Evolutionary conservation across 2,329 filamentous ascomycete genomes (phyloP), one percentile per base, ranked within the genome.

Genomic region (Cryphonectria carpinicola): DNA sequence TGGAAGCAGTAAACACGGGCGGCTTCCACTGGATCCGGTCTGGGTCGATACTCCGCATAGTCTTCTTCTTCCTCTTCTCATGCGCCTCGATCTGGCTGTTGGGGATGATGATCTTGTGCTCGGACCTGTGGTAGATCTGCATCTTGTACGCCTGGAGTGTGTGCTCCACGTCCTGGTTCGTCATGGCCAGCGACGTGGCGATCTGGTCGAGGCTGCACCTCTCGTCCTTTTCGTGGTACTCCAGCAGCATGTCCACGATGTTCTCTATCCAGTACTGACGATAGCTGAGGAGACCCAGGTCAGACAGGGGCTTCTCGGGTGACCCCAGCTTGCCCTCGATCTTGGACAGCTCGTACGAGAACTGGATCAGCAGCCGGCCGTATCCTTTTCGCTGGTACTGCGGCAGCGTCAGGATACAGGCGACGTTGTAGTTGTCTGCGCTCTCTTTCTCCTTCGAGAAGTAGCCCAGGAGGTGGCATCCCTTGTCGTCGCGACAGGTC

Each of bases 381-480:
- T 96, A 98, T 0, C 96, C 96, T 78, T 97, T 96, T 35, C 96
- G 90, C 81, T 99, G 96, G 76, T 97, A 98, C 79, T 99, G 97
- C 0, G 96, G 96, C 4, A 99, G 85, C 0, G 96, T 99, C 71
- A 99, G 85, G 79, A 99, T 99, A 87, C 97, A 99, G 5, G 96
- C 97, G 43, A 99, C 92, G 78, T 99, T 99, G 87, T 98, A 99
- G 41, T 93, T 94, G 77, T 99, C 97, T 0, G 94, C 94, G 54
- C 92, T 95, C 81, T 99, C 96, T 76, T 99, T 99, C 81, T 99
- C 96, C 80, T 99, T 99, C 69, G 93, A 97, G 81, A 99, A 99
- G 79, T 98, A 99, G n/a, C 96, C 96, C n/a, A 99, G 93, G 65
- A 99, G 88, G 78, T 98, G 96, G 77, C 92, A 96, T 19, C 96